phyloP scores from a whole-genome alignment of 2,329 filamentous ascomycete species.

The Aspergillus melleus region DNA sequence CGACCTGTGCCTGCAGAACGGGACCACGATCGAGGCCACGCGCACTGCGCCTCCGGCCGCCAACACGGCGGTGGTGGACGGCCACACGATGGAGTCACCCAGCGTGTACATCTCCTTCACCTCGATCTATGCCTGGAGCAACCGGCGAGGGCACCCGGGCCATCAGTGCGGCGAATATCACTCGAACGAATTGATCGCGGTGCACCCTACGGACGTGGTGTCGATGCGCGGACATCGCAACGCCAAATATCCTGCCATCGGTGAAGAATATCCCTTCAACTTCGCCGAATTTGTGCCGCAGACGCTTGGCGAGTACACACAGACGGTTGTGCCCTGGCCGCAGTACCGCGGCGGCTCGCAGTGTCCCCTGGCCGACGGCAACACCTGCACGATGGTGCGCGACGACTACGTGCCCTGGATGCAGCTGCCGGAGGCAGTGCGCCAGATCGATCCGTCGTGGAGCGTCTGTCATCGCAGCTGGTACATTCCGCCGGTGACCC shows the following conservation, averaged over 20 bases:
- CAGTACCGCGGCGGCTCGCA: slow-evolving; percentile 22
- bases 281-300: slow-evolving; percentile 23
- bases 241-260: slow-evolving; percentile 21
- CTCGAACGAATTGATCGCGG: slow-evolving; percentile 18
- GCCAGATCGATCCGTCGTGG: slow-evolving; percentile 19
- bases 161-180: slow-evolving; percentile 20
- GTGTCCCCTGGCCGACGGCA: slow-evolving; percentile 13
- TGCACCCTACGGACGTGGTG: slow-evolving; percentile 15
- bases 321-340: slow-evolving; percentile 22
- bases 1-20: slow-evolving; percentile 22
- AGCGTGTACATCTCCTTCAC: slow-evolving; percentile 26
- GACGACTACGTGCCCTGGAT: slow-evolving; percentile 24
- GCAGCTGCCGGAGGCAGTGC: slow-evolving; percentile 19
- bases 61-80: slow-evolving; percentile 22
- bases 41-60: slow-evolving; percentile 11
- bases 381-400: slow-evolving; percentile 20
- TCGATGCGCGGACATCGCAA: slow-evolving; percentile 23
- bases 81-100: slow-evolving; percentile 21
- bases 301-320: slow-evolving; percentile 18
- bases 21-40: slow-evolving; percentile 18
- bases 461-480: slow-evolving; percentile 18
- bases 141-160: slow-evolving; percentile 14
- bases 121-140: slow-evolving; percentile 23
- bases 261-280: slow-evolving; percentile 23
- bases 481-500: slow-evolving; percentile 24